These are phyloP conservation scores for Linanthus parryae DNA, from an alignment of 148 eudicot genomes.

Conservation along the genomic window DNA sequence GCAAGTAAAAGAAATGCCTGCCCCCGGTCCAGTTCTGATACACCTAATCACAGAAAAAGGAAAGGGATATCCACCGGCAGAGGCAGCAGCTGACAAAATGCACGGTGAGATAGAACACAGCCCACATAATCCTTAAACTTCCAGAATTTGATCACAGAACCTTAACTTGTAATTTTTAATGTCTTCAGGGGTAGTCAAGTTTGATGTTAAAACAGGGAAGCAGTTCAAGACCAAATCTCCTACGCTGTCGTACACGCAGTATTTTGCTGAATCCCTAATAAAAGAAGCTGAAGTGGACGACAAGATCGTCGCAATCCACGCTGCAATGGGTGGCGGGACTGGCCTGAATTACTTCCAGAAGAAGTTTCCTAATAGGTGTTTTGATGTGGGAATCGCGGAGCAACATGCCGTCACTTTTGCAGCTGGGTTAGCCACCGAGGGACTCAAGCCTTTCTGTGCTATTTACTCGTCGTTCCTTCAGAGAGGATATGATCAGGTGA, in stretches of 20 bases:
- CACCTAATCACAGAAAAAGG: slow-evolving; percentile 80
- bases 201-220: slow-evolving; percentile 56
- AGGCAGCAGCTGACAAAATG: slow-evolving; percentile 68
- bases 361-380: slow-evolving; percentile 60
- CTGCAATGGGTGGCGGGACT: slow-evolving; percentile 84
- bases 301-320: slow-evolving; percentile 63
- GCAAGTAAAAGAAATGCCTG: slow-evolving; percentile 57
- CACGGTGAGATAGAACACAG: too few relatives aligned
- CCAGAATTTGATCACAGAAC: too few relatives aligned
- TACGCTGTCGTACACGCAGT: slow-evolving; percentile 59
- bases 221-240: slow-evolving; percentile 53
- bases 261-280: slow-evolving; percentile 56
- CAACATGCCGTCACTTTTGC: slow-evolving; percentile 86
- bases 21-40: slow-evolving; percentile 66
- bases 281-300: slow-evolving; percentile 63
- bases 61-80: slow-evolving; percentile 79
- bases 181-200: slow-evolving; percentile 64
- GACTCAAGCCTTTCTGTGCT: slow-evolving; percentile 75
- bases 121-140: too few relatives aligned
- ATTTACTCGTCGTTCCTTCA: slow-evolving; percentile 73
- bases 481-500: slow-evolving; percentile 74
- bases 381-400: slow-evolving; percentile 78
- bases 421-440: slow-evolving; percentile 75
- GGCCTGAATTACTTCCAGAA: slow-evolving; percentile 69
- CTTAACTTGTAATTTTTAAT: too few relatives aligned